Percentiles rank a stretch among this genome's conserved stretches.
phyloP scores from a whole-genome alignment of 139 green algal species.

The Auxenochlorella pyrenoidosa region DNA sequence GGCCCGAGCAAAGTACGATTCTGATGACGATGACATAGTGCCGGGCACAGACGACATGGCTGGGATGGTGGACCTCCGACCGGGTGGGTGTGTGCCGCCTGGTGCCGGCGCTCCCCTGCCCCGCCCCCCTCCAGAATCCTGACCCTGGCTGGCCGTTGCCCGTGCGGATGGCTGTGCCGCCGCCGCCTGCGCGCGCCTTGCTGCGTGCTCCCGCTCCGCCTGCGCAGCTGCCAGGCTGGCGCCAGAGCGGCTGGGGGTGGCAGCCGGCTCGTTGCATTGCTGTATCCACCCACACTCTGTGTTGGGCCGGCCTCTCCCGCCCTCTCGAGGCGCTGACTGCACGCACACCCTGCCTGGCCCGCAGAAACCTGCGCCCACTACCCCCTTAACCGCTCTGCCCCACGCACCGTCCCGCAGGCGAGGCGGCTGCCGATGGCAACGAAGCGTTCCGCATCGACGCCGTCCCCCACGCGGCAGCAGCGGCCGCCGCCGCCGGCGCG shows the following conservation, averaged over 20 bases:
- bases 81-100: not conserved
- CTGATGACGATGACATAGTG: conserved; percentile 29
- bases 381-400: too few species aligned
- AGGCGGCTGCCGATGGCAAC: conserved; percentile 13
- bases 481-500: not conserved
- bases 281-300: too few species aligned
- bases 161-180: not conserved
- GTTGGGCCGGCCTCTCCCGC: too few species aligned
- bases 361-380: too few species aligned
- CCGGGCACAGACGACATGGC: conserved; percentile 16
- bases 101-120: too few species aligned
- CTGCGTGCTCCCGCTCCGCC: not conserved
- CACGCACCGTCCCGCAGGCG: not conserved
- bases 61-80: conserved; percentile 2
- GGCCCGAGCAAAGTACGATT: conserved; percentile 26
- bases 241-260: too few species aligned
- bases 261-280: too few species aligned
- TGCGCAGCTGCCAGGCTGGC: too few species aligned
- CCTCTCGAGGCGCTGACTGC: too few species aligned
- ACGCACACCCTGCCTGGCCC: too few species aligned
- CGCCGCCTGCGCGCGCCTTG: not conserved
- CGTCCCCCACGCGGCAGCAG: not conserved
- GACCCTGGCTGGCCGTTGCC: too few species aligned
- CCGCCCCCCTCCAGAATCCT: too few species aligned
- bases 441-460: conserved; percentile 43